These are phyloP conservation scores for Paxillus rubicundulus DNA, from an alignment of 768 basidiomycete genomes.

Conservation along the genomic window DNA sequence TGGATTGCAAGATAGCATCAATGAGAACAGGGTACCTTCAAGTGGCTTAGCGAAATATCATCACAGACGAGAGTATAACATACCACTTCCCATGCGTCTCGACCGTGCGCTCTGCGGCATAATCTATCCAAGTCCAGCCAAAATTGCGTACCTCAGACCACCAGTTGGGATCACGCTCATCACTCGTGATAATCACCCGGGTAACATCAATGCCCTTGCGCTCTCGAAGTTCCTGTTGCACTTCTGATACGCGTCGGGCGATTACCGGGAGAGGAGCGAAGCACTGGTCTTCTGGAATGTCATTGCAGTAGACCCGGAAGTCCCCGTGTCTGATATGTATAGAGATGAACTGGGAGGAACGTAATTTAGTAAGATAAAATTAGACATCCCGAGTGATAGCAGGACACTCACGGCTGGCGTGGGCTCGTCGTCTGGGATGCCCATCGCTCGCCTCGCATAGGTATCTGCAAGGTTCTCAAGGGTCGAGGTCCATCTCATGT, in stretches of 20 bases:
- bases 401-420: slow-evolving; percentile 45
- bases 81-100: slow-evolving; percentile 51
- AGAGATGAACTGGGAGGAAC: slow-evolving; percentile 45
- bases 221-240: slow-evolving; percentile 46
- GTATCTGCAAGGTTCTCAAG: slow-evolving; percentile 42
- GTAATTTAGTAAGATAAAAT: neutral
- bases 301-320: slow-evolving; percentile 47
- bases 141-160: slow-evolving; percentile 49
- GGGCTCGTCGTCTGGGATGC: slow-evolving; percentile 32
- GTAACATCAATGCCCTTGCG: slow-evolving; percentile 45
- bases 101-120: slow-evolving; percentile 40
- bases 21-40: slow-evolving; percentile 70
- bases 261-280: slow-evolving; percentile 55
- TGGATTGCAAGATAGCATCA: slow-evolving; percentile 70
- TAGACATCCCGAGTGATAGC: neutral
- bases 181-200: slow-evolving; percentile 63
- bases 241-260: slow-evolving; percentile 53
- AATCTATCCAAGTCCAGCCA: slow-evolving; percentile 56
- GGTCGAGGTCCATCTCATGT: slow-evolving; percentile 48
- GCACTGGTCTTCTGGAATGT: slow-evolving; percentile 42
- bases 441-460: slow-evolving; percentile 47
- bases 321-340: slow-evolving; percentile 59
- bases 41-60: neutral
- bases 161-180: slow-evolving; percentile 56
- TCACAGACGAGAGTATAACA: slow-evolving; percentile 10